Conservation (phyloP, 2,329 filamentous ascomycete species). For the Trichoderma endophyticum region DNA sequence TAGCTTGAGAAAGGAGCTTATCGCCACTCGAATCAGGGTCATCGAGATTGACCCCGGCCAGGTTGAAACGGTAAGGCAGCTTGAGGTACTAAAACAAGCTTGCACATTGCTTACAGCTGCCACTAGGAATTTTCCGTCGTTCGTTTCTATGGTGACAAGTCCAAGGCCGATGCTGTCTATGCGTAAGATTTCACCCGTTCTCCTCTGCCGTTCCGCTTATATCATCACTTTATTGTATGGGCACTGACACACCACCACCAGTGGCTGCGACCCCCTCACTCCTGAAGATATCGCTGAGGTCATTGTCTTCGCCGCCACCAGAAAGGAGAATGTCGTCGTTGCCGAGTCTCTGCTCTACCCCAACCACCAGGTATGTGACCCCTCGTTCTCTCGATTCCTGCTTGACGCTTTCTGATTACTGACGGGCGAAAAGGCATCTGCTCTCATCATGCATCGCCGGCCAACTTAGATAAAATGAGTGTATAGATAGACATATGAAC, state of each 20-base stretch:
- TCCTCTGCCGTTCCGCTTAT: background rate
- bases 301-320: constrained; percentile 78
- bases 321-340: constrained; percentile 85
- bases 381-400: background rate
- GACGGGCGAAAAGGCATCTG: constrained; percentile 29
- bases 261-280: constrained; percentile 76
- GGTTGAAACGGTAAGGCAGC: constrained; percentile 71
- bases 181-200: constrained; percentile 50
- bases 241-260: constrained; percentile 29
- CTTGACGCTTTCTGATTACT: background rate
- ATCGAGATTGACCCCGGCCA: constrained; percentile 91
- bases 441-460: constrained; percentile 33
- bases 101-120: background rate
- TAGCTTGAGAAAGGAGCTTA: constrained; percentile 75
- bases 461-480: background rate
- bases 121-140: constrained; percentile 79
- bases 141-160: constrained; percentile 82
- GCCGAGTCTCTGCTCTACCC: constrained; percentile 86
- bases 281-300: constrained; percentile 90
- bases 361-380: constrained; percentile 69
- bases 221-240: background rate
- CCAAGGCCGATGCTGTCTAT: constrained; percentile 87
- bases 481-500: background rate
- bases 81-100: background rate
- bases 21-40: constrained; percentile 74